Evolutionary conservation across 139 green algal species (phyloP).

Genomic region (Closterium sp.): DNA sequence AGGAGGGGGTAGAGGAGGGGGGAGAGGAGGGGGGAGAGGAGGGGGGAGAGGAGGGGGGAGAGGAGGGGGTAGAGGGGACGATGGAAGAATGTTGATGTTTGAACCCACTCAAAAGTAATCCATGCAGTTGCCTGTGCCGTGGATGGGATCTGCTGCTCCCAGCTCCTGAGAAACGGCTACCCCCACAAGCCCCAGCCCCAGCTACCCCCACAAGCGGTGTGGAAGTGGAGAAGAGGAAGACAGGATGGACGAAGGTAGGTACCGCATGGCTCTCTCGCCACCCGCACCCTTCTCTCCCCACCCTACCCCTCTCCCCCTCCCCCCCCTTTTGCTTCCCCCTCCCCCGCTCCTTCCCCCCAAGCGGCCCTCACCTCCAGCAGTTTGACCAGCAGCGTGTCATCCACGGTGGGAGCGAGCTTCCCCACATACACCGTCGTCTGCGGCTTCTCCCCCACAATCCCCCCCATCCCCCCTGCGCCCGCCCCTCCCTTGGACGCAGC

Average conservation of each 20-base stretch:
- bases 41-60: not conserved
- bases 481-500: not conserved
- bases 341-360: not conserved
- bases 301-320: not conserved
- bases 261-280: no score
- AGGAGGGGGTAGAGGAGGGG: not conserved
- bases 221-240: no score
- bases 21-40: not conserved
- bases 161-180: no score
- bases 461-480: not conserved
- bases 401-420: constrained; percentile 77
- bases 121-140: no score
- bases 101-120: not conserved
- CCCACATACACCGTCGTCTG: constrained; percentile 58
- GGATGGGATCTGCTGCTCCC: no score
- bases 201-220: no score
- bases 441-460: constrained; percentile 21
- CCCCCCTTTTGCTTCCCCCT: not conserved
- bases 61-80: not conserved
- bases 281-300: not conserved
- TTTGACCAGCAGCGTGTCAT: constrained; percentile 62
- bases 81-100: not conserved
- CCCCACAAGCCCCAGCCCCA: no score
- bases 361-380: constrained; percentile 66
- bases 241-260: no score